phyloP scores from a whole-genome alignment of 352 stramenopile genomes.

The Peronospora belbahrii region DNA sequence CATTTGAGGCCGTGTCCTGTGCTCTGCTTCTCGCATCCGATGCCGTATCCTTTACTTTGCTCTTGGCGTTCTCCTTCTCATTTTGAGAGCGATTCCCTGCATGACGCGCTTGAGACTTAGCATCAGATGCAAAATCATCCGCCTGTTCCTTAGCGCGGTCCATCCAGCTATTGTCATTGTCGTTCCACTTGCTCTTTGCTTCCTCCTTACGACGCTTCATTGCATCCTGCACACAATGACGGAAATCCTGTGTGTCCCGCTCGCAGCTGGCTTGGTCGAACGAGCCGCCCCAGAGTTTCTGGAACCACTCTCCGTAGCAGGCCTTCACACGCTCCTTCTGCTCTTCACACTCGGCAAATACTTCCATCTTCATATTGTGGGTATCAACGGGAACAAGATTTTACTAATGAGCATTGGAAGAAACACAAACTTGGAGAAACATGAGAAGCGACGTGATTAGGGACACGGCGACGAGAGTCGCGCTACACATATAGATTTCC shows the following conservation, averaged over 20 bases:
- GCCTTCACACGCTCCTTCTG: too few relatives aligned
- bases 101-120: constrained; percentile 22
- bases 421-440: background rate
- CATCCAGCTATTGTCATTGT: constrained; percentile 45
- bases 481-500: too few relatives aligned
- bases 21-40: constrained; percentile 24
- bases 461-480: constrained; percentile 17
- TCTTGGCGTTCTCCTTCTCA: constrained; percentile 27
- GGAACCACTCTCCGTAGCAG: constrained; percentile 80
- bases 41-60: constrained; percentile 20
- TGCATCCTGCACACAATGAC: constrained; percentile 61
- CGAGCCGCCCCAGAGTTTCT: too few relatives aligned
- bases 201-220: constrained; percentile 33
- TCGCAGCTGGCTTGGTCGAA: too few relatives aligned
- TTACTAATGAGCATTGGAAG: constrained; percentile 26
- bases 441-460: background rate
- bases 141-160: constrained; percentile 36
- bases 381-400: constrained; percentile 10
- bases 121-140: constrained; percentile 21
- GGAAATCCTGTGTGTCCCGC: constrained; percentile 56
- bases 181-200: constrained; percentile 11
- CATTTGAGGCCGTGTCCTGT: constrained; percentile 22
- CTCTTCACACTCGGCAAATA: constrained; percentile 59
- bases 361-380: constrained; percentile 23
- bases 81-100: constrained; percentile 17